A percentile compares a stretch with the other conserved stretches of the same genome.
phyloP scores from a whole-genome alignment of 1,284 basidiomycete species.

The Ustilago tritici region DNA sequence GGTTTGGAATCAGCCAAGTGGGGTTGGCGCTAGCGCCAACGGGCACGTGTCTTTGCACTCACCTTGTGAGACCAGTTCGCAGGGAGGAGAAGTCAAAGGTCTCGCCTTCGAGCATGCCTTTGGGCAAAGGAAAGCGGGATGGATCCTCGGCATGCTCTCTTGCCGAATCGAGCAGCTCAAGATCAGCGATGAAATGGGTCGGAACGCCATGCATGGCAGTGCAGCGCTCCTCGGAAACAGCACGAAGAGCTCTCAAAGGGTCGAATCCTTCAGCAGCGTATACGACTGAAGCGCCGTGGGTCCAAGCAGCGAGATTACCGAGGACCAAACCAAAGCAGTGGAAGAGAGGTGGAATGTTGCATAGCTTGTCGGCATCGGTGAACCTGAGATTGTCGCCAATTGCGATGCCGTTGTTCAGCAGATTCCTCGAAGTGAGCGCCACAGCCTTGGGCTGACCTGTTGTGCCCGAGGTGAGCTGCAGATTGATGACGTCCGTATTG shows the following conservation, averaged over 20 bases:
- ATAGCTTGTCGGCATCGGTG: constrained; percentile 43
- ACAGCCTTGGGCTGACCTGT: constrained; percentile 59
- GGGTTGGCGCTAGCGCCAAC: background rate
- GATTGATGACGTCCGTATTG: constrained; percentile 80
- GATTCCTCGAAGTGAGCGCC: constrained; percentile 73
- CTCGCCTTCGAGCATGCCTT: constrained; percentile 43
- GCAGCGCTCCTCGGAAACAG: constrained; percentile 77
- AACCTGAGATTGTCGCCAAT: constrained; percentile 78
- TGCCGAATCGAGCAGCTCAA: constrained; percentile 76
- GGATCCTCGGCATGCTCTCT: constrained; percentile 41
- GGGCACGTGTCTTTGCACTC: constrained; percentile 5
- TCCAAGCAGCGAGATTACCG: constrained; percentile 84
- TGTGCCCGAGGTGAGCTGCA: constrained; percentile 71
- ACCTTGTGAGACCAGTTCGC: constrained; percentile 79
- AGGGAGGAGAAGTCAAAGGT: constrained; percentile 45
- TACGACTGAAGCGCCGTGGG: constrained; percentile 79
- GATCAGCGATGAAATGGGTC: constrained; percentile 77
- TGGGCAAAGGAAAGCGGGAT: constrained; percentile 16
- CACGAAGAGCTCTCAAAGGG: constrained; percentile 77
- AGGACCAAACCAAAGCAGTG: constrained; percentile 86
- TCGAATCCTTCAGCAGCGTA: constrained; percentile 79
- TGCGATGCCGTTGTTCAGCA: constrained; percentile 81
- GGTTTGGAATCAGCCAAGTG: constrained; percentile 2
- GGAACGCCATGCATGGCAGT: constrained; percentile 86
- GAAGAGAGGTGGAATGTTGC: constrained; percentile 60